Conservation (phyloP, 768 basidiomycete genomes). For the Boletus rubropictus region DNA sequence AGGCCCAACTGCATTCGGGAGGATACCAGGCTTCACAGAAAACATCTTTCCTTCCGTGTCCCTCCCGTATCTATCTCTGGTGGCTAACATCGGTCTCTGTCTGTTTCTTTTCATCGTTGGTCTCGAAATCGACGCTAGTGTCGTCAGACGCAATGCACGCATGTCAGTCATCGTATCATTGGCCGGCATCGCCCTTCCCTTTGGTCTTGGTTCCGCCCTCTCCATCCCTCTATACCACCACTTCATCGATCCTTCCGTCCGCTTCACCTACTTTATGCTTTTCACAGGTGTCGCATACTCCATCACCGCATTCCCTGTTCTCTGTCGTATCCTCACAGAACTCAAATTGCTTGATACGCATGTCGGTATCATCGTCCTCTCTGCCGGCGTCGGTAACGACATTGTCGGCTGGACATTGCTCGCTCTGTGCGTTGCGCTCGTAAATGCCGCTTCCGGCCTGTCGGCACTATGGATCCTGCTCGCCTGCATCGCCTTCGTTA, state of each 20-base stretch:
- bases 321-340: conserved; percentile 85
- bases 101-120: conserved; percentile 92
- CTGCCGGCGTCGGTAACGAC: conserved; percentile 87
- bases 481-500: conserved; percentile 69
- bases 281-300: conserved; percentile 91
- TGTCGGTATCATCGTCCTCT: conserved; percentile 89
- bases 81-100: conserved; percentile 83
- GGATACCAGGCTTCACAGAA: conserved; percentile 83
- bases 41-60: conserved; percentile 77
- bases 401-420: conserved; percentile 85
- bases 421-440: conserved; percentile 86
- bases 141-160: conserved; percentile 75
- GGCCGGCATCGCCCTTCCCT: conserved; percentile 83
- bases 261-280: conserved; percentile 89
- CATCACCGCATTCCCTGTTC: conserved; percentile 81
- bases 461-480: conserved; percentile 85
- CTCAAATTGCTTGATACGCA: conserved; percentile 87
- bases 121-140: conserved; percentile 75
- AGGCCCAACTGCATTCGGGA: conserved; percentile 58
- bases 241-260: conserved; percentile 57
- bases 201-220: conserved; percentile 74
- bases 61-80: conserved; percentile 72
- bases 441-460: conserved; percentile 79
- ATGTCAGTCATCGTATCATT: conserved; percentile 65
- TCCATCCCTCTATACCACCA: conserved; percentile 46